Evolutionary conservation across 225 moss, liverwort and hornwort species (phyloP), one percentile per base, ranked within the genome.

Genomic region (Anthoceros angustus): DNA sequence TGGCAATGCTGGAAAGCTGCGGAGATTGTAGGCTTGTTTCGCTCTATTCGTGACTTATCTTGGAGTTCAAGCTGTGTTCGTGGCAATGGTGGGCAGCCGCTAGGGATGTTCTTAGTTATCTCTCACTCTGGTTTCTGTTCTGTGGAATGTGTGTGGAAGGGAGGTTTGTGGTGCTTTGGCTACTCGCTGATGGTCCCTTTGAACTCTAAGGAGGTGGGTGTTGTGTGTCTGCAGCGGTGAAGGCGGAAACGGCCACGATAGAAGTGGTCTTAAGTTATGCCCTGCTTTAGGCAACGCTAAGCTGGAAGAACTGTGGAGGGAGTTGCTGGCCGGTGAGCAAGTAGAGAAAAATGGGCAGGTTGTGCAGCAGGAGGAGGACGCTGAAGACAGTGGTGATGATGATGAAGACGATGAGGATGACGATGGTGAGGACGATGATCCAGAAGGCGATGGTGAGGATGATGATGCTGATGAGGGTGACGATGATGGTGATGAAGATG

Each of bases 401-500:
- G 55, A 55, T 6, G 55, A 55, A 18, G 55, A 55, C 55, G 55
- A 55, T 4, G 55, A 55, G 0, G 55, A 55, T 2, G 45, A 46
- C 16, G 45, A 46, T 23, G 55, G 23, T 55, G 55, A 55, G 1
- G 55, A 55, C 23, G 55, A 55, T 15, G 55, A 55, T 55, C 55
- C 55, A 18, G 55, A 55, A 15, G 55, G 12, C 5, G 55, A 55
- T 23, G 55, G 8, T 55, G 55, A 55, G 55, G 55, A 55, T 15
- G 55, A 55, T 20, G 55, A 55, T 55, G 55, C 55, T 20, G 55
- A 55, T 18, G 55, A 55, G n/a, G 55, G 55, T 9, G 55, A 55
- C 18, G 55, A 55, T 15, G 46, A 48, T 18, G 46, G 46, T 6
- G 46, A 48, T 48, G 55, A 23, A 7, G 55, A 55, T 55, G 55